These are phyloP conservation scores for Eimeria nieschulzi DNA, from an alignment of 169 alveolate species.

Conservation along the genomic window DNA sequence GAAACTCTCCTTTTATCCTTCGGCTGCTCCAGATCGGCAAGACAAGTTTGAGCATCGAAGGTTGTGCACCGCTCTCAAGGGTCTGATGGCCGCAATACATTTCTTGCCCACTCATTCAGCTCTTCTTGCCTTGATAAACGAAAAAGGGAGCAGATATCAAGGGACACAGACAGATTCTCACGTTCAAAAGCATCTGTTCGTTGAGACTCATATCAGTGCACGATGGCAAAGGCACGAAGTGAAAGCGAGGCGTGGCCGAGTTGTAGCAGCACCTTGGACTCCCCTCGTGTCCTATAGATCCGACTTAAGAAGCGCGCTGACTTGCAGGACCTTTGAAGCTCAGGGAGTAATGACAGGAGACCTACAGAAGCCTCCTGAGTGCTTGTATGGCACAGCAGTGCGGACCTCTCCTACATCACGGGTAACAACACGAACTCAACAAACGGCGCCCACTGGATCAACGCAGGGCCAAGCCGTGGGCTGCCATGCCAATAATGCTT, in stretches of 20 bases:
- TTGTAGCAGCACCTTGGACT: neutral
- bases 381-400: neutral
- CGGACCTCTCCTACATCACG: too few relatives aligned
- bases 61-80: constrained; percentile 48
- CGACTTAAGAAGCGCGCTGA: neutral
- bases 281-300: constrained; percentile 47
- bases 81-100: constrained; percentile 20
- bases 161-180: neutral
- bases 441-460: too few relatives aligned
- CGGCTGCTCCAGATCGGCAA: neutral
- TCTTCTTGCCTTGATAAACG: constrained; percentile 5
- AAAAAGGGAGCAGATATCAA: neutral
- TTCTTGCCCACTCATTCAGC: constrained; percentile 53
- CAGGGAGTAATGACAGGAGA: neutral
- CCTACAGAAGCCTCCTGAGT: neutral
- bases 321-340: neutral
- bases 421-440: too few relatives aligned
- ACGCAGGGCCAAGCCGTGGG: too few relatives aligned
- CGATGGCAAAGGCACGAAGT: constrained; percentile 8
- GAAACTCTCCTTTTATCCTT: constrained; percentile 26
- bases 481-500: too few relatives aligned
- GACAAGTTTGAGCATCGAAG: constrained; percentile 30
- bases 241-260: neutral
- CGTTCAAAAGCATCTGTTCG: neutral
- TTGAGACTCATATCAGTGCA: constrained; percentile 16